A percentile compares a stretch with the other conserved stretches of the same genome.
phyloP scores from a whole-genome alignment of 1,139 yeast genomes.

The Yamadazyma blattariae region DNA sequence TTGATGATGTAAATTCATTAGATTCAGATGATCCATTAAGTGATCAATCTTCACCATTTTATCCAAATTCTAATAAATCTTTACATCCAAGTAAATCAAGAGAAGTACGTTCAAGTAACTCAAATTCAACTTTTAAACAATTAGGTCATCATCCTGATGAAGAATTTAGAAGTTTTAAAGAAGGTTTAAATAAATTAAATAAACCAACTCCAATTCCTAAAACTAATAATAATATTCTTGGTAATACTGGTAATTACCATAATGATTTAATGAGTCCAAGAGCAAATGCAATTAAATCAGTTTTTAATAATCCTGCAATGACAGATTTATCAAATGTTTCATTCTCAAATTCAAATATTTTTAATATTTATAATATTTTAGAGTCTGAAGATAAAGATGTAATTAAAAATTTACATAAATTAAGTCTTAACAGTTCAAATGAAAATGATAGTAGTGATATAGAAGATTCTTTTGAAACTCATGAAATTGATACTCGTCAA shows the following conservation, averaged over 20 bases:
- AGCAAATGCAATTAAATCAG: conserved; percentile 46
- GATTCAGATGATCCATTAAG: conserved; percentile 9
- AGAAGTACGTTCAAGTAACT: not conserved
- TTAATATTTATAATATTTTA: conserved; percentile 33
- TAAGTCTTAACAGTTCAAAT: conserved; percentile 15
- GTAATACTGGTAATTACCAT: too few species aligned
- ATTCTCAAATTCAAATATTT: conserved; percentile 32
- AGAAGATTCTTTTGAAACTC: conserved; percentile 17
- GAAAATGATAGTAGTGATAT: conserved; percentile 18
- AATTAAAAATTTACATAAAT: conserved; percentile 14
- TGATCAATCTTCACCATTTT: conserved; percentile 18
- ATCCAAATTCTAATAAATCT: conserved; percentile 5
- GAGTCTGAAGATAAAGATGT: conserved; percentile 17
- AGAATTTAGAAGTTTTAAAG: conserved; percentile 1
- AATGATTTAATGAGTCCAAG: conserved; percentile 25
- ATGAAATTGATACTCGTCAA: conserved; percentile 34
- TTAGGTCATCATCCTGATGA: not conserved
- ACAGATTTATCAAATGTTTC: conserved; percentile 13
- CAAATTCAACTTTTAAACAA: conserved; percentile 1
- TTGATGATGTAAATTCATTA: conserved; percentile 2
- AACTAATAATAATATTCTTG: not conserved
- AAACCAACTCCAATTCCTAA: conserved; percentile 5
- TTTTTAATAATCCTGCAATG: conserved; percentile 47
- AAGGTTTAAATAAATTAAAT: not conserved
- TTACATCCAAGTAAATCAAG: not conserved